Conservation (phyloP, 805 yeast genomes). For the Zygosaccharomyces gambellarensis region DNA sequence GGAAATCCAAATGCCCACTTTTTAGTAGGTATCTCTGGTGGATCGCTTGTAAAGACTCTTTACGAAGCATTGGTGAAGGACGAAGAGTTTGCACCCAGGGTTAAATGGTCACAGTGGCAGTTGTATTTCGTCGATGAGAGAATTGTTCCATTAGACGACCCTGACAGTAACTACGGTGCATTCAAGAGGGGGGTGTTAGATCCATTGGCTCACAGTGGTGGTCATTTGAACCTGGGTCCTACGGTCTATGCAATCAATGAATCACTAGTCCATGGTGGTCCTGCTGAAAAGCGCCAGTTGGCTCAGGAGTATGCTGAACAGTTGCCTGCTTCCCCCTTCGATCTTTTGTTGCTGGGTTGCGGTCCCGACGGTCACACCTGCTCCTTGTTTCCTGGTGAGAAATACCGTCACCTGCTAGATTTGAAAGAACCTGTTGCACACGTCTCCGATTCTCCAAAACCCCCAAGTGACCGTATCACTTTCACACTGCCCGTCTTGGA, state of each 20-base stretch:
- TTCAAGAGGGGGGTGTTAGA: conserved; percentile 61
- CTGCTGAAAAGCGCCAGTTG: conserved; percentile 47
- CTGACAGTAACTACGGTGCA: conserved; percentile 81
- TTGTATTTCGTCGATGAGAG: conserved; percentile 90
- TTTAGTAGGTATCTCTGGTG: conserved; percentile 84
- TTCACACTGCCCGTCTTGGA: conserved; percentile 74
- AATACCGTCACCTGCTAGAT: conserved; percentile 50
- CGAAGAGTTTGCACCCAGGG: conserved; percentile 37
- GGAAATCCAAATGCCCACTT: conserved; percentile 39
- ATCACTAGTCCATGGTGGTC: conserved; percentile 50
- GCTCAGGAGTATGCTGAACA: conserved; percentile 58
- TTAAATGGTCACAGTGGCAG: conserved; percentile 71
- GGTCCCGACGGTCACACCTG: conserved; percentile 98
- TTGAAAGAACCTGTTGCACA: conserved; percentile 57
- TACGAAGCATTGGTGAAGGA: conserved; percentile 63
- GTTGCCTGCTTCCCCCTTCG: conserved; percentile 48
- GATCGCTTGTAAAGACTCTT: conserved; percentile 72
- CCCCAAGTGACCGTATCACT: conserved; percentile 89
- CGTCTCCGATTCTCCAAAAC: conserved; percentile 83
- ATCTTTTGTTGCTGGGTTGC: conserved; percentile 75
- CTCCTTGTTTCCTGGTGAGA: conserved; percentile 74
- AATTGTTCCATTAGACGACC: conserved; percentile 73
- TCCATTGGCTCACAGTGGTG: conserved; percentile 40
- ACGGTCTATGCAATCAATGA: conserved; percentile 64
- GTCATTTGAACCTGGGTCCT: conserved; percentile 43